These are phyloP conservation scores for Linnemannia elongata DNA, from an alignment of 192 early-diverging fungal species.

Conservation along the genomic window DNA sequence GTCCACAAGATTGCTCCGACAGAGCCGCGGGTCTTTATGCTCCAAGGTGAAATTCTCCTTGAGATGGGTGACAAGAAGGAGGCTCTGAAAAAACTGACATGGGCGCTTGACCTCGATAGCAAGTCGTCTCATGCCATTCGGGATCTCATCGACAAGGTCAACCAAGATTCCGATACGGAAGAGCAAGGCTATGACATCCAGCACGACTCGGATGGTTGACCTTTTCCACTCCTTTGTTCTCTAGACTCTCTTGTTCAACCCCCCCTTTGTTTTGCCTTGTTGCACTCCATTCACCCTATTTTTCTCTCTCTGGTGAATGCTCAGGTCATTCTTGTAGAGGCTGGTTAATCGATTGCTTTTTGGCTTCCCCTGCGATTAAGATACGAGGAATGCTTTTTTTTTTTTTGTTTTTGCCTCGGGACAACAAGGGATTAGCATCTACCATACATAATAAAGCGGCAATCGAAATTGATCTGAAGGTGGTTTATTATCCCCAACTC, in stretches of 20 bases:
- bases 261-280: not conserved
- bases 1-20: constrained; percentile 63
- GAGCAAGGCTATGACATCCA: constrained; percentile 25
- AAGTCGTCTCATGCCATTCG: constrained; percentile 59
- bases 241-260: not conserved
- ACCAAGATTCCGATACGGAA: constrained; percentile 27
- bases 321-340: not conserved
- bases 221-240: not conserved
- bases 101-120: constrained; percentile 72
- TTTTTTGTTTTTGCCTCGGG: not conserved
- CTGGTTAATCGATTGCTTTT: not conserved
- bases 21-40: constrained; percentile 73
- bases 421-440: not conserved
- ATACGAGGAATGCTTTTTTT: not conserved
- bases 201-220: constrained; percentile 23
- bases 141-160: constrained; percentile 61
- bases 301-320: not conserved
- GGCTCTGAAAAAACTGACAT: constrained; percentile 72
- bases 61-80: constrained; percentile 63
- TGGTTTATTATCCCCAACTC: too few relatives aligned
- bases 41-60: constrained; percentile 71
- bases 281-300: not conserved
- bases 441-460: not conserved
- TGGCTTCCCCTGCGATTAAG: not conserved
- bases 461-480: constrained; percentile 1